A percentile compares a stretch with the other conserved stretches of the same genome.
Conservation (phyloP, 257 asterid genomes). For the Orobanche coerulescens region DNA sequence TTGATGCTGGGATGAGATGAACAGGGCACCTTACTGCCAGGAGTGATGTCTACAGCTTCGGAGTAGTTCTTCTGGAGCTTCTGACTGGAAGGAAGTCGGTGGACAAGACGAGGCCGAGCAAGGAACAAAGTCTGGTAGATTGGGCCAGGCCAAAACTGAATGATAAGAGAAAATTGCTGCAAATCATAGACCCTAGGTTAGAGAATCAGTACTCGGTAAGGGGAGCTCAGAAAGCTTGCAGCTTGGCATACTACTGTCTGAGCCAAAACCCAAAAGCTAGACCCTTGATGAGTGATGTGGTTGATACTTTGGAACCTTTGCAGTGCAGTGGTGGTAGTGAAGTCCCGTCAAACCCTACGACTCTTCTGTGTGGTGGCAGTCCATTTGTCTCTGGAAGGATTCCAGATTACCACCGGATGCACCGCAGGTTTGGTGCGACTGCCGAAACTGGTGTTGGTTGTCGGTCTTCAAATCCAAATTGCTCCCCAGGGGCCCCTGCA, state of each 20-base stretch:
- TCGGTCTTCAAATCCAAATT: conserved; percentile 55
- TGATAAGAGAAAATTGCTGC: conserved; percentile 93
- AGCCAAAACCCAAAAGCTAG: conserved; percentile 99
- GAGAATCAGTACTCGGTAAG: conserved; percentile 85
- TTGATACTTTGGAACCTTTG: conserved; percentile 89
- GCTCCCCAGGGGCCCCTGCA: conserved; percentile 71
- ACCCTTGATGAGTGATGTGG: conserved; percentile 97
- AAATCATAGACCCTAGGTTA: conserved; percentile 86
- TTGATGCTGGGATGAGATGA: conserved; percentile 24
- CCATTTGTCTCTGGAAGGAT: conserved; percentile 51
- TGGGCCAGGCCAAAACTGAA: conserved; percentile 98
- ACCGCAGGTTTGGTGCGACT: conserved; percentile 46
- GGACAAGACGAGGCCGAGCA: conserved; percentile 98
- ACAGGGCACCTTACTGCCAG: conserved; percentile 98
- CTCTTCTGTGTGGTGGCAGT: conserved; percentile 47
- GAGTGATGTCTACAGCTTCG: conserved; percentile 98
- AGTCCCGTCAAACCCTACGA: conserved; percentile 24
- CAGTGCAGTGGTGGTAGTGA: conserved; percentile 59
- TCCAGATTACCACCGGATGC: conserved; percentile 54
- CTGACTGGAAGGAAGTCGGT: conserved; percentile 96
- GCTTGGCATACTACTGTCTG: conserved; percentile 94
- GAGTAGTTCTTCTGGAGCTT: conserved; percentile 94
- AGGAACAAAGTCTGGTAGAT: conserved; percentile 93
- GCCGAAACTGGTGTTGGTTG: conserved; percentile 58
- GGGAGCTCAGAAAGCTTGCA: conserved; percentile 98